Conservation (phyloP, 495 filamentous ascomycete genomes). For the Amorphotheca resinae region DNA sequence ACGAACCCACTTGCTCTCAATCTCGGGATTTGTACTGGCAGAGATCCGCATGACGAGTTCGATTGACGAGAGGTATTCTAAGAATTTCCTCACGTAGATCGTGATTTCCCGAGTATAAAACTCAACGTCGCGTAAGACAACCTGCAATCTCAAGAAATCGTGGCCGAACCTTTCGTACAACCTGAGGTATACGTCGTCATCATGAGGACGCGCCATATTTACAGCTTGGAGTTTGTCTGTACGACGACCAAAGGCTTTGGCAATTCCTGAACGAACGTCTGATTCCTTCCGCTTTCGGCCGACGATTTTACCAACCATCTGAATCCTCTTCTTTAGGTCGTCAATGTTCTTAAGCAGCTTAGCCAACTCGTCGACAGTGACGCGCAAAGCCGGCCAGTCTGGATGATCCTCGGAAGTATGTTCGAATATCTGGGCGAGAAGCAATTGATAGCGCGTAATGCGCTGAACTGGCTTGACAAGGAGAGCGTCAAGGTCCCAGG, state of each 20-base stretch:
- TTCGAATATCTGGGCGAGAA: constrained; percentile 66
- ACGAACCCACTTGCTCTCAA: constrained; percentile 84
- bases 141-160: constrained; percentile 77
- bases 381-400: constrained; percentile 54
- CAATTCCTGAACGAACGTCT: constrained; percentile 68
- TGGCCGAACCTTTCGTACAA: constrained; percentile 70
- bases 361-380: constrained; percentile 50
- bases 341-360: constrained; percentile 75
- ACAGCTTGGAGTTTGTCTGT: constrained; percentile 34
- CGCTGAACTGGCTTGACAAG: constrained; percentile 93
- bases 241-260: constrained; percentile 75
- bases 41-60: constrained; percentile 48
- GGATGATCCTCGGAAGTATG: constrained; percentile 72
- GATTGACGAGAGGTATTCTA: constrained; percentile 55
- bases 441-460: constrained; percentile 79
- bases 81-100: constrained; percentile 58
- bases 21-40: constrained; percentile 55
- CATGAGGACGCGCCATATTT: constrained; percentile 51
- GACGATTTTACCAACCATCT: constrained; percentile 79
- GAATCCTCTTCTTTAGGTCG: constrained; percentile 79
- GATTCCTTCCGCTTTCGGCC: constrained; percentile 78
- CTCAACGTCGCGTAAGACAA: constrained; percentile 82
- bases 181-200: constrained; percentile 68
- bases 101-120: constrained; percentile 65
- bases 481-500: constrained; percentile 88